These are phyloP conservation scores for Ascochyta lentis DNA, from an alignment of 2,329 filamentous ascomycete genomes.

Conservation along the genomic window DNA sequence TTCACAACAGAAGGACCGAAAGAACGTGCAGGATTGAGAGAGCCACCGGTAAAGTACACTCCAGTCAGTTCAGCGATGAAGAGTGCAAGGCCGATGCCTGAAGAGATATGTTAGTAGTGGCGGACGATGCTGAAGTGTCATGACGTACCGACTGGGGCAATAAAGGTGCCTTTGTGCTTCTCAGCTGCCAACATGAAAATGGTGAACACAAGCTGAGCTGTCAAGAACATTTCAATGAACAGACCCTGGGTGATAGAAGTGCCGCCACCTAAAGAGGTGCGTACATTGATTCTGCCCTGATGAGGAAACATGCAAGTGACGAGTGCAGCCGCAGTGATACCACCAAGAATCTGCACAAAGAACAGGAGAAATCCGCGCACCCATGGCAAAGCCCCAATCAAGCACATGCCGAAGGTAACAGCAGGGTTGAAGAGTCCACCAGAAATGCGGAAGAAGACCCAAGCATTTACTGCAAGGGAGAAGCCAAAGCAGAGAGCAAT, in stretches of 20 bases:
- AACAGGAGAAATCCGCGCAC: constrained; percentile 26
- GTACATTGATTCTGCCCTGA: constrained; percentile 25
- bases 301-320: constrained; percentile 35
- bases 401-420: constrained; percentile 43
- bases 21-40: constrained; percentile 53
- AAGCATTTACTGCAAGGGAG: constrained; percentile 51
- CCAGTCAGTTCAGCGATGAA: constrained; percentile 61
- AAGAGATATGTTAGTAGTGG: background rate
- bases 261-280: constrained; percentile 18
- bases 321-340: constrained; percentile 35
- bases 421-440: constrained; percentile 37
- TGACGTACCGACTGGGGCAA: constrained; percentile 66
- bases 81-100: constrained; percentile 63
- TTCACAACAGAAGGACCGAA: constrained; percentile 53
- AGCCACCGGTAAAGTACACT: constrained; percentile 54
- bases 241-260: constrained; percentile 29
- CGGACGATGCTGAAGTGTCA: too few relatives aligned
- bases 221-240: constrained; percentile 29
- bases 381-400: constrained; percentile 24
- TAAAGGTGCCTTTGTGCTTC: constrained; percentile 64
- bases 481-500: constrained; percentile 51
- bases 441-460: constrained; percentile 40
- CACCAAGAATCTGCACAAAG: constrained; percentile 31
- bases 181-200: constrained; percentile 65
- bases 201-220: constrained; percentile 42